A percentile compares a stretch with the other conserved stretches of the same genome.
Conservation (phyloP, 345 rosid species). For the Lumnitzera racemosa region DNA sequence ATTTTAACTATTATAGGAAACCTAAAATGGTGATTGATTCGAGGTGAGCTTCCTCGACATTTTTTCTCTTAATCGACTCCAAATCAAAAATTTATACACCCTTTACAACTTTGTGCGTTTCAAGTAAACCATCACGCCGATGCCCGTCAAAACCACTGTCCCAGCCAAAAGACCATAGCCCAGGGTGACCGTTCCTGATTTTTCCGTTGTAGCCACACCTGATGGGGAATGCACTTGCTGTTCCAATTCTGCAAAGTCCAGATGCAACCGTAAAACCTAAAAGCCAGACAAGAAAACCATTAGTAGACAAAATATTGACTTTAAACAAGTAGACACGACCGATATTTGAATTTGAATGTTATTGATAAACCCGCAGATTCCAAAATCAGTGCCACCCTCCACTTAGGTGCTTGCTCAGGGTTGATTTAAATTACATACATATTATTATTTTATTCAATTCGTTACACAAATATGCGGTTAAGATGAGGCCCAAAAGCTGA, state of each 20-base stretch:
- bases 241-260: slow-evolving; percentile 43
- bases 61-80: neutral
- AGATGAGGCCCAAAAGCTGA: too few species aligned
- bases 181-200: slow-evolving; percentile 23
- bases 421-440: too few species aligned
- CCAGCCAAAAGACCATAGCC: slow-evolving; percentile 47
- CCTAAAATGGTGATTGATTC: too few species aligned
- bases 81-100: neutral
- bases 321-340: too few species aligned
- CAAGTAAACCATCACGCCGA: slow-evolving; percentile 54
- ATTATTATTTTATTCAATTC: too few species aligned
- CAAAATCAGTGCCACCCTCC: too few species aligned
- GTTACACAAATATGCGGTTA: too few species aligned
- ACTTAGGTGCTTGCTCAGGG: too few species aligned
- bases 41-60: neutral
- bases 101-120: slow-evolving; percentile 56
- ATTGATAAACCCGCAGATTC: too few species aligned
- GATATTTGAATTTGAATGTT: too few species aligned
- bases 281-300: slow-evolving; percentile 2
- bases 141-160: slow-evolving; percentile 56
- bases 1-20: too few species aligned
- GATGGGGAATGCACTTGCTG: slow-evolving; percentile 16
- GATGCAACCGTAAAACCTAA: slow-evolving; percentile 67
- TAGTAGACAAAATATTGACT: neutral
- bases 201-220: slow-evolving; percentile 11